Evolutionary conservation across 2,329 filamentous ascomycete genomes (phyloP).

Genomic region (Aureobasidium sp.): DNA sequence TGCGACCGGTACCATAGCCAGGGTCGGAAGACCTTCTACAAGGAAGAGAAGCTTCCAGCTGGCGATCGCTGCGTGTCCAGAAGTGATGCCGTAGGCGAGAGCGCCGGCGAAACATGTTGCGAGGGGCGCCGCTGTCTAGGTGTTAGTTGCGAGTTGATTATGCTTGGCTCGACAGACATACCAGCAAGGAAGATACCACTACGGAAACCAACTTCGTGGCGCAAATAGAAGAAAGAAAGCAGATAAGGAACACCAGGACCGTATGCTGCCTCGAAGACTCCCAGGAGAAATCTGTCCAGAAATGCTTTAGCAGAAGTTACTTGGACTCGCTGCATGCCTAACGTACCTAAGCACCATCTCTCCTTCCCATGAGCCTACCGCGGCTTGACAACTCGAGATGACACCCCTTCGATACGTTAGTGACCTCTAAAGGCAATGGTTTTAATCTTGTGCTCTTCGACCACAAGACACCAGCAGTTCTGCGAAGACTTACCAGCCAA

Average conservation of each 20-base stretch:
- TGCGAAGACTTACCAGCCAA: conserved; percentile 16
- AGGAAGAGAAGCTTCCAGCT: conserved; percentile 58
- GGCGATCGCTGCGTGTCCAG: conserved; percentile 49
- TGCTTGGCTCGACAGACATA: not conserved
- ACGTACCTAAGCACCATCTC: conserved; percentile 34
- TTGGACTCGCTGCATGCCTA: no score
- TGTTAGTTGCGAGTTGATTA: not conserved
- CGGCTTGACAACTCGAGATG: conserved; percentile 34
- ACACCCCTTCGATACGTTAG: conserved; percentile 32
- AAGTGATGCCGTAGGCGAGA: conserved; percentile 57
- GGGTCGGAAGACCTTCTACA: conserved; percentile 57
- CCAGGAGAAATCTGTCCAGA: conserved; percentile 43
- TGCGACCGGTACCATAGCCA: conserved; percentile 47
- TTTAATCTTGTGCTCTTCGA: no score
- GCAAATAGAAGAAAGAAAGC: conserved; percentile 53
- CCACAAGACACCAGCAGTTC: not conserved
- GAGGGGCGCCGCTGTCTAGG: conserved; percentile 48
- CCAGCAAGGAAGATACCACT: conserved; percentile 46
- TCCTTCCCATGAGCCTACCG: conserved; percentile 34
- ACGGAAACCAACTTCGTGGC: conserved; percentile 50
- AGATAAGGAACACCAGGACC: conserved; percentile 44
- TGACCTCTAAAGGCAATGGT: not conserved
- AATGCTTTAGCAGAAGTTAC: not conserved
- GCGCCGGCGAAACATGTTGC: conserved; percentile 74
- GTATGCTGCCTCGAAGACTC: conserved; percentile 45